Percentiles rank a stretch among this genome's conserved stretches.
These are phyloP conservation scores for Lecanosticta acicola DNA, from an alignment of 2,329 filamentous ascomycete genomes.

Conservation along the genomic window DNA sequence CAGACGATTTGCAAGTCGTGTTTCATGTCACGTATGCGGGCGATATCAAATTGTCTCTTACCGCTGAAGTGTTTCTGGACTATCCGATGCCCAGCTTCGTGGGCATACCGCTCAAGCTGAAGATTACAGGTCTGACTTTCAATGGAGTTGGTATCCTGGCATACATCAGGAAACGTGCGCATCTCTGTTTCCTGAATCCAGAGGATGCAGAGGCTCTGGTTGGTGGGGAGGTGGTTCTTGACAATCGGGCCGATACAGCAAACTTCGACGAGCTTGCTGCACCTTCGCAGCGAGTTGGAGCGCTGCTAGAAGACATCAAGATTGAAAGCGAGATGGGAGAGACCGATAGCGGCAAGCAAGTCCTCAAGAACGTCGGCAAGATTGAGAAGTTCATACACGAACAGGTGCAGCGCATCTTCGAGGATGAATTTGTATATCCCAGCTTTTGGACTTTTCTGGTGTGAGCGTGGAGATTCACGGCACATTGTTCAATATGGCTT, in stretches of 20 bases:
- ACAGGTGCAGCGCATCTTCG: conserved; percentile 93
- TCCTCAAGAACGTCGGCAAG: conserved; percentile 96
- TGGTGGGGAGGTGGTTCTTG: conserved; percentile 39
- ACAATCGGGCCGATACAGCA: conserved; percentile 24
- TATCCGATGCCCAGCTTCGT: conserved; percentile 99
- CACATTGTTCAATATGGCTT: neutral
- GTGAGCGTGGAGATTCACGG: conserved; percentile 7
- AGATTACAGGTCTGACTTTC: conserved; percentile 90
- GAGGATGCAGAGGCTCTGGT: conserved; percentile 74
- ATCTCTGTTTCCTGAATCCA: conserved; percentile 90
- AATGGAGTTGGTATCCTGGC: conserved; percentile 91
- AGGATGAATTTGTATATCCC: conserved; percentile 97
- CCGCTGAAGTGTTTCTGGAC: conserved; percentile 90
- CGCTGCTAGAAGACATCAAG: conserved; percentile 82
- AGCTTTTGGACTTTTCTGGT: conserved; percentile 98
- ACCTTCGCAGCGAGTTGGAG: conserved; percentile 47
- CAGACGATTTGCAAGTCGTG: conserved; percentile 87
- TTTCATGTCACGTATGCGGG: conserved; percentile 86
- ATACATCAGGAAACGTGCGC: conserved; percentile 79
- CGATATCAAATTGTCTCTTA: conserved; percentile 79
- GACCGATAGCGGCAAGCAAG: conserved; percentile 84
- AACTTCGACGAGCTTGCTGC: conserved; percentile 1
- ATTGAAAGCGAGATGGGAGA: conserved; percentile 98
- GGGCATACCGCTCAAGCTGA: conserved; percentile 86
- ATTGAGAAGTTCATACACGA: conserved; percentile 96